A percentile compares a stretch with the other conserved stretches of the same genome.
These are phyloP conservation scores for Babesia bovis DNA, from an alignment of 169 alveolate genomes.

Conservation along the genomic window DNA sequence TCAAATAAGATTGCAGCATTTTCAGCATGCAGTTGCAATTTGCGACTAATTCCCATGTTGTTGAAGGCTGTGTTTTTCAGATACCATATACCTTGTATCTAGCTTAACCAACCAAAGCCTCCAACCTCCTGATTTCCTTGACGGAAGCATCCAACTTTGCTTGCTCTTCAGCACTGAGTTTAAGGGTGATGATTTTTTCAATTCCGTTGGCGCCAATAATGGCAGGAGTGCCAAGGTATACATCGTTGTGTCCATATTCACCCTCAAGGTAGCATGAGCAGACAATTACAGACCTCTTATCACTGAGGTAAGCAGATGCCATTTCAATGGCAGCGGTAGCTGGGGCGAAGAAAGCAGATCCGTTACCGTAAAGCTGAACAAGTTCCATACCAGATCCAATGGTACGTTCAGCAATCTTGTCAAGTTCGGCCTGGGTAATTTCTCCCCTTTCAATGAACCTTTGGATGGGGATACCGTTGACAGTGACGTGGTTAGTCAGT, in stretches of 20 bases:
- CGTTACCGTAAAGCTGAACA: slow-evolving; percentile 46
- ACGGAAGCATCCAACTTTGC: slow-evolving; percentile 42
- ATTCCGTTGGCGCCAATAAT: slow-evolving; percentile 83
- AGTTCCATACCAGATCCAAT: slow-evolving; percentile 53
- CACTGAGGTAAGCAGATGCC: slow-evolving; percentile 73
- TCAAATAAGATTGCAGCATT: no score
- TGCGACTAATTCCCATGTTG: no score
- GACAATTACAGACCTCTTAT: slow-evolving; percentile 76
- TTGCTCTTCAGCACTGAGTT: slow-evolving; percentile 75
- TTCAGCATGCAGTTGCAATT: no score
- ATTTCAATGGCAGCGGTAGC: slow-evolving; percentile 76
- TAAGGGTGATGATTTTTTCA: slow-evolving; percentile 76
- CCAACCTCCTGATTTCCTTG: slow-evolving; percentile 54
- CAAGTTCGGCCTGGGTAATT: slow-evolving; percentile 42
- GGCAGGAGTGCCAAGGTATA: slow-evolving; percentile 84
- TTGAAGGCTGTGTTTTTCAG: no score
- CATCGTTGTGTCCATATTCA: slow-evolving; percentile 79
- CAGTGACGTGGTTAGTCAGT: slow-evolving; percentile 71
- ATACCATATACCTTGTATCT: no score
- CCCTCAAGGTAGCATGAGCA: slow-evolving; percentile 85
- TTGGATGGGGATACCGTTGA: slow-evolving; percentile 77
- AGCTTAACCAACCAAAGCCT: slow-evolving; percentile 26
- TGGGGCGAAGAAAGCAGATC: slow-evolving; percentile 69
- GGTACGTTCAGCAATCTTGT: slow-evolving; percentile 46
- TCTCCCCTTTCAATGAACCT: slow-evolving; percentile 51